Evolutionary conservation across 805 yeast species (phyloP).

Genomic region (Lachancea sp.): DNA sequence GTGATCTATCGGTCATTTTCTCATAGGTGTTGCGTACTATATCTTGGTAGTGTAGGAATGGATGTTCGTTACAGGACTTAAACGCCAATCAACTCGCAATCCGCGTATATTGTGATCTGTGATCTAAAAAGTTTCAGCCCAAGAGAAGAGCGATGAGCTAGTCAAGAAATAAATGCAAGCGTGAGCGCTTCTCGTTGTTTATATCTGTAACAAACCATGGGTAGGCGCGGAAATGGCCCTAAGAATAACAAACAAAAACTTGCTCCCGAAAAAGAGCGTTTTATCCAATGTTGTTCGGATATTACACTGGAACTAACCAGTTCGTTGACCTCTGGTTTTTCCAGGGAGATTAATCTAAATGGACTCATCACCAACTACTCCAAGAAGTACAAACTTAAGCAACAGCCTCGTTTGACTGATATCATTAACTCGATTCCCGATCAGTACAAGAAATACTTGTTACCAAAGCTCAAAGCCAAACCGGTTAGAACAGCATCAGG

Average conservation of each 20-base stretch:
- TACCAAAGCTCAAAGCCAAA: conserved; percentile 95
- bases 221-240: conserved; percentile 35
- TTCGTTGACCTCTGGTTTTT: conserved; percentile 53
- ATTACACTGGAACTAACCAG: conserved; percentile 80
- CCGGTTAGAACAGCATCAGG: conserved; percentile 98
- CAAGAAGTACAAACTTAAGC: conserved; percentile 82
- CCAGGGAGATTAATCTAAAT: conserved; percentile 62
- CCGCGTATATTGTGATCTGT: too few species aligned
- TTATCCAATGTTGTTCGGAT: conserved; percentile 87
- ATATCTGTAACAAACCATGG: conserved; percentile 22
- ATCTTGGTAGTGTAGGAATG: too few species aligned
- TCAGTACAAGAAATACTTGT: conserved; percentile 81
- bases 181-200: too few species aligned
- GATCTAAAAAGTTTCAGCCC: not conserved
- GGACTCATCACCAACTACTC: conserved; percentile 81
- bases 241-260: conserved; percentile 51
- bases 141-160: conserved; percentile 1
- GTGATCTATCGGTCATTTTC: too few species aligned
- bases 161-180: not conserved
- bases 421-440: conserved; percentile 94
- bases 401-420: conserved; percentile 92
- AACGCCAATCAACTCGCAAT: too few species aligned
- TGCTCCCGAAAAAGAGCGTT: conserved; percentile 90
- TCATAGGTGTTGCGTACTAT: too few species aligned
- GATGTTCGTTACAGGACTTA: too few species aligned